These are phyloP conservation scores for Coemansia javaensis DNA, from an alignment of 192 early-diverging fungal species.

Conservation along the genomic window DNA sequence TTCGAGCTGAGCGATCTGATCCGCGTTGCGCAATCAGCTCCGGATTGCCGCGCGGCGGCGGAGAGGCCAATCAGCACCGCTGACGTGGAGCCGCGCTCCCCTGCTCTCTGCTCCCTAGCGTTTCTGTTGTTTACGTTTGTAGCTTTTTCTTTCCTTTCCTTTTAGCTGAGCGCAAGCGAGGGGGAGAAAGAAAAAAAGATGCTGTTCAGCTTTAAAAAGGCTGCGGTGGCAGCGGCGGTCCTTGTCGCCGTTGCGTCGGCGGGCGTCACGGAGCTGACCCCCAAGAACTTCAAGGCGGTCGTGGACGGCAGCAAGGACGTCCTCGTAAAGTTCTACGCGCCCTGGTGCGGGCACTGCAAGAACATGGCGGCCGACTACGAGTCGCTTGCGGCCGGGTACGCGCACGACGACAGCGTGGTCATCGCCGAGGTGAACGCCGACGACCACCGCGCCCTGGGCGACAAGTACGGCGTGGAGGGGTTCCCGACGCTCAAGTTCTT, in stretches of 20 bases:
- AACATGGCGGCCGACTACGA: conserved; percentile 67
- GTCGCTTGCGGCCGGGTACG: conserved; percentile 72
- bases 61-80: too few species aligned
- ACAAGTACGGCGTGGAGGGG: conserved; percentile 69
- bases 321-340: conserved; percentile 85
- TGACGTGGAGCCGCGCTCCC: too few species aligned
- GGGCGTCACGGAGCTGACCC: conserved; percentile 38
- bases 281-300: conserved; percentile 47
- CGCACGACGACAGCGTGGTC: conserved; percentile 69
- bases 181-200: conserved; percentile 11
- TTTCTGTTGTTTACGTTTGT: conserved; percentile 6
- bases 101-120: too few species aligned
- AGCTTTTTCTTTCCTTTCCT: too few species aligned
- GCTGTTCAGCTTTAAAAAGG: conserved; percentile 36
- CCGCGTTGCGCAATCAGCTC: neutral
- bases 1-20: conserved; percentile 11
- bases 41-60: neutral
- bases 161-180: too few species aligned
- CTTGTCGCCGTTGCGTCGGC: conserved; percentile 25
- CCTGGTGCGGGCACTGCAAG: conserved; percentile 88
- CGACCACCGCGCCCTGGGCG: conserved; percentile 75
- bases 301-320: conserved; percentile 72
- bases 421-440: conserved; percentile 92
- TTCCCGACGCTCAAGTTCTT: conserved; percentile 95
- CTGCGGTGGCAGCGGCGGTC: too few species aligned